Evolutionary conservation across 495 filamentous ascomycete species (phyloP).

Genomic region (Aspergillus incahuasiensis): DNA sequence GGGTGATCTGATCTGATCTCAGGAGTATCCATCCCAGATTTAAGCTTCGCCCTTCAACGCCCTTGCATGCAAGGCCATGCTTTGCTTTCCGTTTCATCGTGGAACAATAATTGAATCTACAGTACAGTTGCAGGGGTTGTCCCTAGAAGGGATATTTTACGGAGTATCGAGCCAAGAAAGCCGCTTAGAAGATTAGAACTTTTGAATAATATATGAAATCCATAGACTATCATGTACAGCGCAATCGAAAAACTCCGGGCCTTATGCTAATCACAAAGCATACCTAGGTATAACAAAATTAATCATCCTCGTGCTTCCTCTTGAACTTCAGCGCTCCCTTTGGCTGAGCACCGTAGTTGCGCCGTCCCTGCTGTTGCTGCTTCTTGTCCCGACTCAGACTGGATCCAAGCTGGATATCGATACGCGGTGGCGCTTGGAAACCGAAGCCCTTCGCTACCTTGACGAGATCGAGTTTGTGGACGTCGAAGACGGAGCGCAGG

Average conservation of each 20-base stretch:
- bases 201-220: not conserved
- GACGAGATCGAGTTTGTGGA: conserved; percentile 85
- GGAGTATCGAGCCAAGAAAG: not conserved
- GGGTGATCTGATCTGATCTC: not conserved
- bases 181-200: not conserved
- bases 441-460: conserved; percentile 95
- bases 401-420: conserved; percentile 83
- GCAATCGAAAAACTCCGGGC: conserved; percentile 10
- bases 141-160: not conserved
- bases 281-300: not conserved
- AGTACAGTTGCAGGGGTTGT: not conserved
- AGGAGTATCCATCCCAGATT: not conserved
- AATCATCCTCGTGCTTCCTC: conserved; percentile 25
- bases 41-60: not conserved
- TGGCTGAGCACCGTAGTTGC: conserved; percentile 76
- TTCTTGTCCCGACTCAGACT: conserved; percentile 90
- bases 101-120: not conserved
- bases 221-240: conserved; percentile 7
- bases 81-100: not conserved
- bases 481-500: conserved; percentile 85
- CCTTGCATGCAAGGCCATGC: not conserved
- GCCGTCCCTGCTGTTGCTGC: conserved; percentile 59
- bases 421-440: conserved; percentile 79
- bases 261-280: conserved; percentile 15
- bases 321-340: conserved; percentile 46